These are phyloP conservation scores for Nemania sp. DNA, from an alignment of 2,329 filamentous ascomycete species.

Conservation along the genomic window DNA sequence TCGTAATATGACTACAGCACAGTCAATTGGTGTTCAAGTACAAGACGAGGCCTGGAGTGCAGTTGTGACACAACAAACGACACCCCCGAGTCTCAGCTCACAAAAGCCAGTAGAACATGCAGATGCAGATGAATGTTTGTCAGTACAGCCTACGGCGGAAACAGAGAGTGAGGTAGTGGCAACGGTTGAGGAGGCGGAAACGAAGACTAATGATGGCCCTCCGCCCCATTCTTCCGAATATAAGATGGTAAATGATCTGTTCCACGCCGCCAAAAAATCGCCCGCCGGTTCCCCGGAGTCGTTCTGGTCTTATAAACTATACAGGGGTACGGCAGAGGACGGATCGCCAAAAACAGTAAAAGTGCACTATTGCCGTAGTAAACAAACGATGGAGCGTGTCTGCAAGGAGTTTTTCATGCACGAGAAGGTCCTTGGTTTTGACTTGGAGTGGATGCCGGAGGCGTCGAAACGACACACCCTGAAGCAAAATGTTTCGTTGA, in stretches of 20 bases:
- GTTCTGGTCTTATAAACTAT: slow-evolving; percentile 77
- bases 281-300: slow-evolving; percentile 60
- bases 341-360: slow-evolving; percentile 65
- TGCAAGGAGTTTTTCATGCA: slow-evolving; percentile 73
- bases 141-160: not conserved
- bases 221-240: slow-evolving; percentile 58
- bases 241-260: slow-evolving; percentile 61
- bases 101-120: not conserved
- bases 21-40: slow-evolving; percentile 9
- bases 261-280: slow-evolving; percentile 62
- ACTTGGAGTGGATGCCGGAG: slow-evolving; percentile 82
- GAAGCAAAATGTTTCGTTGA: slow-evolving; percentile 79
- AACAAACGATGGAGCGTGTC: slow-evolving; percentile 74
- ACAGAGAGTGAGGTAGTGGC: slow-evolving; percentile 5
- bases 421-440: slow-evolving; percentile 83
- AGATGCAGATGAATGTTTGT: not conserved
- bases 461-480: slow-evolving; percentile 61
- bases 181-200: not conserved
- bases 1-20: slow-evolving; percentile 15
- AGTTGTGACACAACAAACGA: not conserved
- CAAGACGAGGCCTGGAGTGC: slow-evolving; percentile 9
- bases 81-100: not conserved
- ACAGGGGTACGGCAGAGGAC: slow-evolving; percentile 65
- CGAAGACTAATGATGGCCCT: slow-evolving; percentile 45
- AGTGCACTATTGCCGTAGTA: slow-evolving; percentile 82